Evolutionary conservation across 2,329 filamentous ascomycete species (phyloP).

Genomic region (Cladorrhinum sp.): DNA sequence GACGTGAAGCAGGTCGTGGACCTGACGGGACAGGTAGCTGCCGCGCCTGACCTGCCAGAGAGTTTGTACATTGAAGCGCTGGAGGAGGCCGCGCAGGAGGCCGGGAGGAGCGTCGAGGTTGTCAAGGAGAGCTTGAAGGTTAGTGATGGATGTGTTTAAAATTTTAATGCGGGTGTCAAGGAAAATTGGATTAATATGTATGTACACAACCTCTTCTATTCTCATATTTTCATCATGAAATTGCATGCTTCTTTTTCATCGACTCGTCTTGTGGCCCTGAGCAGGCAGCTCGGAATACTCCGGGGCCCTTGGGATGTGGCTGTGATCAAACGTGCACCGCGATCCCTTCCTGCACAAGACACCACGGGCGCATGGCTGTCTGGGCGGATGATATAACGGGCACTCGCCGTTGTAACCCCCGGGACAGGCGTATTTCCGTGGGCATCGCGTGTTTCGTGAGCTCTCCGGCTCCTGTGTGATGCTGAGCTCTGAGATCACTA

Average conservation of each 20-base stretch:
- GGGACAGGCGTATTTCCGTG: not conserved
- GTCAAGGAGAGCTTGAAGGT: not conserved
- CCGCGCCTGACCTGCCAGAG: not conserved
- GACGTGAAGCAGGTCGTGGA: conserved; percentile 5
- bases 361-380: not conserved
- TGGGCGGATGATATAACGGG: not conserved
- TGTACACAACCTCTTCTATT: not conserved
- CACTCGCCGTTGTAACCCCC: not conserved
- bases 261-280: not conserved
- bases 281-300: not conserved
- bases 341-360: not conserved
- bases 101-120: not conserved
- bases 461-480: not conserved
- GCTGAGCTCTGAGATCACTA: not conserved
- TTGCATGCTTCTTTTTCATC: too few relatives aligned
- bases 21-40: conserved; percentile 1
- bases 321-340: not conserved
- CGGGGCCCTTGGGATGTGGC: not conserved
- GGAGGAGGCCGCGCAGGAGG: not conserved
- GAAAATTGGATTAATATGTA: too few relatives aligned
- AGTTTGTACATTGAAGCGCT: conserved; percentile 1
- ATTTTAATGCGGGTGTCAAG: too few relatives aligned
- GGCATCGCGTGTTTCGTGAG: not conserved
- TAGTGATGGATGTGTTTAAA: not conserved
- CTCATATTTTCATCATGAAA: too few relatives aligned